Percentiles rank a stretch among this genome's conserved stretches.
These are phyloP conservation scores for Colletotrichum lentis DNA, from an alignment of 2,329 filamentous ascomycete genomes.

Conservation along the genomic window DNA sequence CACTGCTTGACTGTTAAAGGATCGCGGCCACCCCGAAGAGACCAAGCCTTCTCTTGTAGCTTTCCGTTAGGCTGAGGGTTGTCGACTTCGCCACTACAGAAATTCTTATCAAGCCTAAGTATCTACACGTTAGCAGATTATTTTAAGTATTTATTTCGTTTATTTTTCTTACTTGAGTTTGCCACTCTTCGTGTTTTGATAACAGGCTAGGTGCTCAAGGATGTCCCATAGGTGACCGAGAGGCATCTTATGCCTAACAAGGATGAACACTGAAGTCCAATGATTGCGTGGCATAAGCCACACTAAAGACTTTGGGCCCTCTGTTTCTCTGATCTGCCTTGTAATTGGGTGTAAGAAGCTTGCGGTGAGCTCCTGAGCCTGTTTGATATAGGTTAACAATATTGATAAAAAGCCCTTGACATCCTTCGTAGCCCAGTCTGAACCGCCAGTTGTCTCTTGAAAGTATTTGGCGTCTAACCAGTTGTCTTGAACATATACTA, in stretches of 20 bases:
- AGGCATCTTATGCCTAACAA: neutral
- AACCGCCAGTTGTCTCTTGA: neutral
- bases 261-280: neutral
- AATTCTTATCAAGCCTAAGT: too few species aligned
- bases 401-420: neutral
- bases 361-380: neutral
- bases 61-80: too few species aligned
- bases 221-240: neutral
- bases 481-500: neutral
- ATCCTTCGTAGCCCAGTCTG: slow-evolving; percentile 1
- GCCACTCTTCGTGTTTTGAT: neutral
- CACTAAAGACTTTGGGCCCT: neutral
- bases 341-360: too few species aligned
- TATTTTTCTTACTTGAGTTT: too few species aligned
- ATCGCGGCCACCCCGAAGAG: too few species aligned
- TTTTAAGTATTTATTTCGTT: too few species aligned
- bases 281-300: neutral
- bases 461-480: neutral
- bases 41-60: too few species aligned
- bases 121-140: too few species aligned
- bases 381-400: neutral
- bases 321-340: too few species aligned
- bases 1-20: too few species aligned
- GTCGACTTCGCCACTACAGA: too few species aligned
- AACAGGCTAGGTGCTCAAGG: neutral